Evolutionary conservation across 768 basidiomycete species (phyloP).

Genomic region (Glaciozyma antarctica): DNA sequence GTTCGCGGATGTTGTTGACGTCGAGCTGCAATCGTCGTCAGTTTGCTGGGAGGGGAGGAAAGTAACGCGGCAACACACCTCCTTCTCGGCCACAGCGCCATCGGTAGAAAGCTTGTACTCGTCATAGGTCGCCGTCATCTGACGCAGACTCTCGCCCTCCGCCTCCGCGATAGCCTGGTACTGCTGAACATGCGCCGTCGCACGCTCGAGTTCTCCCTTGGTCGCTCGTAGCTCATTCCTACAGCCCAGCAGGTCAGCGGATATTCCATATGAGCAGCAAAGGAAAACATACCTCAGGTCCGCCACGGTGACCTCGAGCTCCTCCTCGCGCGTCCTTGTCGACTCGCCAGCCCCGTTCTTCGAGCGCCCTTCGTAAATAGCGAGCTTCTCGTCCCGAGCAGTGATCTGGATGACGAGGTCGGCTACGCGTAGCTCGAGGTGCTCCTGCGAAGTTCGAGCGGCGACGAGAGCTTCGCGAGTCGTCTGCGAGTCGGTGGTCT

Average conservation of each 20-base stretch:
- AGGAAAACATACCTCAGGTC: conserved; percentile 57
- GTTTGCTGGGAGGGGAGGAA: background rate
- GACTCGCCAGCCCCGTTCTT: conserved; percentile 34
- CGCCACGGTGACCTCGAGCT: conserved; percentile 72
- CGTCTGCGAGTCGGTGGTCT: conserved; percentile 46
- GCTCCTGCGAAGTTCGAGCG: conserved; percentile 32
- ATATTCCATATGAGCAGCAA: background rate
- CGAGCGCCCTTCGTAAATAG: conserved; percentile 68
- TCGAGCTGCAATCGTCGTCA: conserved; percentile 49
- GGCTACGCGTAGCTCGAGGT: conserved; percentile 59
- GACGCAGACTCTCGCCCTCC: conserved; percentile 63
- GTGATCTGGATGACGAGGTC: conserved; percentile 56
- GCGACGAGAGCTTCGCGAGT: conserved; percentile 50
- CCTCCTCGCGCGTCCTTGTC: conserved; percentile 58
- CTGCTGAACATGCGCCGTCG: conserved; percentile 65
- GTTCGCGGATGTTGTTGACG: conserved; percentile 54
- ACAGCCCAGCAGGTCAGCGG: background rate
- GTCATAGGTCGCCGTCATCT: conserved; percentile 63
- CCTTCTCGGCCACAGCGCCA: conserved; percentile 54
- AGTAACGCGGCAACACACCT: conserved; percentile 45
- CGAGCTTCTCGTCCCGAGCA: conserved; percentile 71
- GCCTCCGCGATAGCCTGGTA: conserved; percentile 78
- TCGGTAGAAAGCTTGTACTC: conserved; percentile 68
- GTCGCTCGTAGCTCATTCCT: conserved; percentile 68
- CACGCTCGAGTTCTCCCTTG: conserved; percentile 63